A percentile compares a stretch with the other conserved stretches of the same genome.
These are phyloP conservation scores for Cunninghamia lanceolata DNA, from an alignment of 75 land plant species.

Conservation along the genomic window DNA sequence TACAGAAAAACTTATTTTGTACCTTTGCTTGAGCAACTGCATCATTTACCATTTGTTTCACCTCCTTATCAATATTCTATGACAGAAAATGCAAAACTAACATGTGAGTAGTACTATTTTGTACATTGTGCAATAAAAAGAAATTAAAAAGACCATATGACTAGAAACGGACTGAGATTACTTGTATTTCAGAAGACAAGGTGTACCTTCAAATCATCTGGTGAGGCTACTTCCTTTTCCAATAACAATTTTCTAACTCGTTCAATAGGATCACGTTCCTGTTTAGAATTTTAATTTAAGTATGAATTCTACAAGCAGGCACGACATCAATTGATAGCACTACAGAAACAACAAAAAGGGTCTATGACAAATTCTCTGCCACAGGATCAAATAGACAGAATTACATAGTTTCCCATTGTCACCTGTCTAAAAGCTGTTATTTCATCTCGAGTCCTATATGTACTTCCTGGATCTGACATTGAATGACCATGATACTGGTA, in stretches of 20 bases:
- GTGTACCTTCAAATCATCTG: slow-evolving; percentile 39
- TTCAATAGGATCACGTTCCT: slow-evolving; percentile 55
- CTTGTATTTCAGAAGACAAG: neutral
- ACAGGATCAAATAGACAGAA: neutral
- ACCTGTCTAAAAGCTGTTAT: slow-evolving; percentile 43
- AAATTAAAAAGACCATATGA: neutral
- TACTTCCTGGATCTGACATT: slow-evolving; percentile 60
- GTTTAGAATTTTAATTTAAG: neutral
- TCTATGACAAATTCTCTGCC: neutral
- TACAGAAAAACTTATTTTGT: neutral
- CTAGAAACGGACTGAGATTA: neutral
- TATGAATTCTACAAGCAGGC: neutral
- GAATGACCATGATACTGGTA: slow-evolving; percentile 52
- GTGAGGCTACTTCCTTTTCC: slow-evolving; percentile 32
- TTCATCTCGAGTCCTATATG: slow-evolving; percentile 50
- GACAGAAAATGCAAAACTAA: neutral
- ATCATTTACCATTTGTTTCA: slow-evolving; percentile 43
- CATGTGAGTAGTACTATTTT: neutral
- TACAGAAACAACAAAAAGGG: neutral
- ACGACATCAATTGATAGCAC: neutral
- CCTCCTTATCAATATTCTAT: slow-evolving; percentile 43
- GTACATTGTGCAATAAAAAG: neutral
- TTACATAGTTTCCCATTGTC: neutral
- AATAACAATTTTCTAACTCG: slow-evolving; percentile 41
- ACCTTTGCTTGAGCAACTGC: slow-evolving; percentile 47